These are phyloP conservation scores for Lophium mytilinum DNA, from an alignment of 495 filamentous ascomycete species.

Conservation along the genomic window DNA sequence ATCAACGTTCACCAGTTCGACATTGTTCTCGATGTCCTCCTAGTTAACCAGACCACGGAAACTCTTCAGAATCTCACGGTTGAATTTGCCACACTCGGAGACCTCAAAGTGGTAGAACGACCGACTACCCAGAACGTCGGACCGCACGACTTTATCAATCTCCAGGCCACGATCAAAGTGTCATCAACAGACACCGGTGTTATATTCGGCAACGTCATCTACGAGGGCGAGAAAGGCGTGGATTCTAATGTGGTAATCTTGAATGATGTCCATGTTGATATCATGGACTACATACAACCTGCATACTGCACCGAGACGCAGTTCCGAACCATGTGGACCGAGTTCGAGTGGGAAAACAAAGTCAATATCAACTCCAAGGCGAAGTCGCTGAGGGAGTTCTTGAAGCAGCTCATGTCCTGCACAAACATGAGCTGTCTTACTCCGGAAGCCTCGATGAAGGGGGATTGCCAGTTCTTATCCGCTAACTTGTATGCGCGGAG, in stretches of 20 bases:
- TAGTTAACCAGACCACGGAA: conserved; percentile 96
- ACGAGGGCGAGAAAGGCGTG: conserved; percentile 89
- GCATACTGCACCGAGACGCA: conserved; percentile 95
- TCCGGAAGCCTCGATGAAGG: conserved; percentile 90
- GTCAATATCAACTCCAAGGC: conserved; percentile 99
- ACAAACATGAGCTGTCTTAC: conserved; percentile 99
- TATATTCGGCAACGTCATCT: conserved; percentile 98
- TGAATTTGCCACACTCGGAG: conserved; percentile 95
- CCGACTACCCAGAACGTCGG: conserved; percentile 93
- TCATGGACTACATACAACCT: conserved; percentile 99
- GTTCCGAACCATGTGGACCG: conserved; percentile 99
- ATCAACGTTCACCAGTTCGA: conserved; percentile 99
- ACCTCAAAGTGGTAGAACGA: conserved; percentile 95
- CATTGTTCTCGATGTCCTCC: conserved; percentile 90
- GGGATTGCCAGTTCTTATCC: conserved; percentile 95
- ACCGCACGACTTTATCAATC: conserved; percentile 93
- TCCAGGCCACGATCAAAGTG: conserved; percentile 98
- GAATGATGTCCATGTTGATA: conserved; percentile 97
- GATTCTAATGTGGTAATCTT: conserved; percentile 97
- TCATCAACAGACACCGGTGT: conserved; percentile 97
- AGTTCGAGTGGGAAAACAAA: conserved; percentile 99
- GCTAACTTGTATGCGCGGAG: conserved; percentile 96
- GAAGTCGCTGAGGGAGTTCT: conserved; percentile 84
- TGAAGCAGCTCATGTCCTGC: conserved; percentile 89
- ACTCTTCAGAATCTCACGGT: conserved; percentile 96